phyloP scores from a whole-genome alignment of 345 rosid species.

The Cardamine chenopodiifolia region DNA sequence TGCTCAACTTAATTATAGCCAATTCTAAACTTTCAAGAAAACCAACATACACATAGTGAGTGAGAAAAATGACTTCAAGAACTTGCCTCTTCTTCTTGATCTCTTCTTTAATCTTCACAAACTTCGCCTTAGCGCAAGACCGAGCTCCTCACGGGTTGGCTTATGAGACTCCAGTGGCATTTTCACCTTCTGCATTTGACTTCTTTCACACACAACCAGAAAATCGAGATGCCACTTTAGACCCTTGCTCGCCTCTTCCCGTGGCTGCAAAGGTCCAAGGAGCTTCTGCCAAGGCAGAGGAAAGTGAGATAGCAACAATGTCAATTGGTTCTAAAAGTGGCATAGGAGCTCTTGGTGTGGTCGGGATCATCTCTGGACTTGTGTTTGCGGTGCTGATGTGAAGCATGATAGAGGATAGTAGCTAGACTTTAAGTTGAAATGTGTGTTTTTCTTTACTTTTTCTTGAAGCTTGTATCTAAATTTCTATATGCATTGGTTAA shows the following conservation, averaged over 20 bases:
- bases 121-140: conserved; percentile 54
- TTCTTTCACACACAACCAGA: conserved; percentile 79
- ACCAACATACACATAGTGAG: conserved; percentile 9
- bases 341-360: conserved; percentile 49
- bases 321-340: conserved; percentile 33
- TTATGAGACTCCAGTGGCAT: conserved; percentile 65
- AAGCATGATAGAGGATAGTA: conserved; percentile 30
- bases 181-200: conserved; percentile 78
- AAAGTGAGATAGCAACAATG: conserved; percentile 40
- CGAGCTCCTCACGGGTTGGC: conserved; percentile 92
- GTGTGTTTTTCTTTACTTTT: conserved; percentile 24
- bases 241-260: conserved; percentile 66
- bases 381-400: conserved; percentile 46
- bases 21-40: conserved; percentile 24
- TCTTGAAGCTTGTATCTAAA: conserved; percentile 24
- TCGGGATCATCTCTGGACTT: conserved; percentile 53
- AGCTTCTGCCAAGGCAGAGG: conserved; percentile 36
- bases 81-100: conserved; percentile 47
- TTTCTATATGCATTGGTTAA: conserved; percentile 3
- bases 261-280: conserved; percentile 58
- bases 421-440: conserved; percentile 26
- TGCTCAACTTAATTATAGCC: conserved; percentile 6
- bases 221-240: conserved; percentile 33
- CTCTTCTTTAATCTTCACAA: conserved; percentile 44
- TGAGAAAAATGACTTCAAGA: conserved; percentile 47